Percentiles rank a stretch among this genome's conserved stretches.
Conservation (phyloP, 306 rosid species). For the Delonix regia region DNA sequence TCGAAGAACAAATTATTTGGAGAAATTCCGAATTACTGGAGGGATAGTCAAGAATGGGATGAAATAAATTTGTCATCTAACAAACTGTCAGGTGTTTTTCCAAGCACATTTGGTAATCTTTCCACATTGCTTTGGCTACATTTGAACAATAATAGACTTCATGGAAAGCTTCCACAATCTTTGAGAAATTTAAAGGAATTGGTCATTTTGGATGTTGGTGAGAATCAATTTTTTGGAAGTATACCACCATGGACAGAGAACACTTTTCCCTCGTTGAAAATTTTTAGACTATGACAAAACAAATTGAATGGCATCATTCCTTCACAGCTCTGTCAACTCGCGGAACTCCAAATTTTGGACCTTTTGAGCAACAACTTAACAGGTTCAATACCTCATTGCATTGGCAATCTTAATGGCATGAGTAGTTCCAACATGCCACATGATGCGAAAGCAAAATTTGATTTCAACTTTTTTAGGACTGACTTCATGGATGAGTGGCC, state of each 20-base stretch:
- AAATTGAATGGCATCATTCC: neutral
- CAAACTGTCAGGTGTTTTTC: neutral
- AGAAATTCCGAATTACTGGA: neutral
- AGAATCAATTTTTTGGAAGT: neutral
- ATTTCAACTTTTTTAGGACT: neutral
- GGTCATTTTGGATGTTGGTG: neutral
- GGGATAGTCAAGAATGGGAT: neutral
- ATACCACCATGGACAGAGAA: neutral
- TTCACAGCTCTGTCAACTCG: neutral
- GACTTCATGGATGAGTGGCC: neutral
- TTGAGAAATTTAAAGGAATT: neutral
- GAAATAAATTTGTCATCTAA: neutral
- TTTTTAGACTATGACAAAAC: neutral
- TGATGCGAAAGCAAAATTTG: neutral
- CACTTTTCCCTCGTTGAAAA: neutral
- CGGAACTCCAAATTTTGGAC: neutral
- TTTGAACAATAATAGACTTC: neutral
- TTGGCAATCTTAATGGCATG: neutral
- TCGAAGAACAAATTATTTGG: constrained; percentile 20
- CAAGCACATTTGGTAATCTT: neutral
- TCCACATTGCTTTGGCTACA: neutral
- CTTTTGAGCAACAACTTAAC: neutral
- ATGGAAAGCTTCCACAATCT: neutral
- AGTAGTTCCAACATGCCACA: neutral
- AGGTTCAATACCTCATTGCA: neutral